Base-by-base conservation (phyloP, 2,329 filamentous ascomycete genomes). In the Hypoxylon sp. region DNA sequence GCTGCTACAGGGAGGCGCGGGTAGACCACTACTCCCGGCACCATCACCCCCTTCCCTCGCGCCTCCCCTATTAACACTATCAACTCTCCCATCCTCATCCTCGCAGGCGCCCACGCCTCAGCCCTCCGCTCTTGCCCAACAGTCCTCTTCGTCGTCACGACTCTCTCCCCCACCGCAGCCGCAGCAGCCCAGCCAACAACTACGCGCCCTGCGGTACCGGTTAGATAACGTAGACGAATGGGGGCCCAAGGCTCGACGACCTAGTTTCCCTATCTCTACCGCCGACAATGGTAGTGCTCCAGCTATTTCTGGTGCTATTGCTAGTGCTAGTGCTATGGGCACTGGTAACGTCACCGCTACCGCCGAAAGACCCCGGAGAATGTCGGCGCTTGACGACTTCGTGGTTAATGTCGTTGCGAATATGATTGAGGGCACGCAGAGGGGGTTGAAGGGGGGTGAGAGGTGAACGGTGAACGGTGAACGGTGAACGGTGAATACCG, bases 401-500 rank as follows among this genome's bases (percentile, higher is more conserved):
- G 68, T 42, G 31, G 57, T 74, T 5, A 65, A 61, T 24, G 59
- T 73, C 8, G 68, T 77, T 3, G 58, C 70, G 8, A 73, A 76
- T 35, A 61, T 76, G 65, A 44, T 77, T 42, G 73, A 74, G 17
- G 68, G 64, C 14, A 66, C 66, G 58, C 71, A 74, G 55, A 67
- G 69, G 50, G 59, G 39, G 3, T 44, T 44, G 39, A 44, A 65
- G 48, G 58, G 68, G n/a, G 59, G 19, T 22, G 19, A 62, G 53
- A n/a, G 51, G 8, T 59, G 35, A 44, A 24, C 39, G 24, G 26
- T 26, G 26, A 26, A 26, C 6, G 29, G 6, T 31, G 6, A 31
- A 31, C n/a, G n/a, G 26, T 26, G 26, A 26, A 26, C 6, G 29
- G 6, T 31, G 6, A 31, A 31, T 6, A 31, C 29, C 6, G 6